Base-by-base conservation (phyloP, 345 rosid genomes). In the Eucalyptus tenuipes region DNA sequence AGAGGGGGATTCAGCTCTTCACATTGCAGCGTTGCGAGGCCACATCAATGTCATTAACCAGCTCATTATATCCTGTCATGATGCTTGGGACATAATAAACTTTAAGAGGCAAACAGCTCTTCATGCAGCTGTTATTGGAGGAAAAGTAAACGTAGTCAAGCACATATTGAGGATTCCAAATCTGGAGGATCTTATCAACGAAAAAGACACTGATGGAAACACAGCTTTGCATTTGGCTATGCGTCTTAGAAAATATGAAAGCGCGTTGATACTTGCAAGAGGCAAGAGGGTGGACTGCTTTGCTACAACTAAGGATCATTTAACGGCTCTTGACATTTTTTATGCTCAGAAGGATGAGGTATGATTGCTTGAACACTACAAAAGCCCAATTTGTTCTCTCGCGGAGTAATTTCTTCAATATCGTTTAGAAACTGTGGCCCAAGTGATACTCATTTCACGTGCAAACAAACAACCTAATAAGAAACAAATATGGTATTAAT, bases 191-290 rank as follows among this genome's bases (percentile, higher is more conserved):
- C 10, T 66, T n/a, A 66, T 66, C 11, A 66, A 66, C 3, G 75
- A 15, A 66, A 17, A 66, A n/a, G 75, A 66, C 37, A 15, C 0
- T 17, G 20, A 66, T 66, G 75, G 75, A 61, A 66, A 66, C 37
- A 14, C 40, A 5, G 75, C 75, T 14, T n/a, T 64, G 75, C 75
- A 64, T 64, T 64, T 64, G 75, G 3, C 18, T 64, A 2, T 16
- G 6, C 3, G 0, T 31, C 11, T 15, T n/a, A 8, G 9, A 31
- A 0, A 8, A 5, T 66, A 66, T 2, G 0, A 4, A 17, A 7
- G 17, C 10, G 15, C 2, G 0, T 0, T 0, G 40, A 66, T n/a
- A 7, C 3, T 57, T 57, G 66, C n/a, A 25, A 12, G 7, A 25
- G n/a, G 25, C 66, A 57, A 57, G 66, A 57, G 1, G n/a, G 66